These are phyloP conservation scores for Alternaria brassicae DNA, from an alignment of 2,329 filamentous ascomycete species.

Conservation along the genomic window DNA sequence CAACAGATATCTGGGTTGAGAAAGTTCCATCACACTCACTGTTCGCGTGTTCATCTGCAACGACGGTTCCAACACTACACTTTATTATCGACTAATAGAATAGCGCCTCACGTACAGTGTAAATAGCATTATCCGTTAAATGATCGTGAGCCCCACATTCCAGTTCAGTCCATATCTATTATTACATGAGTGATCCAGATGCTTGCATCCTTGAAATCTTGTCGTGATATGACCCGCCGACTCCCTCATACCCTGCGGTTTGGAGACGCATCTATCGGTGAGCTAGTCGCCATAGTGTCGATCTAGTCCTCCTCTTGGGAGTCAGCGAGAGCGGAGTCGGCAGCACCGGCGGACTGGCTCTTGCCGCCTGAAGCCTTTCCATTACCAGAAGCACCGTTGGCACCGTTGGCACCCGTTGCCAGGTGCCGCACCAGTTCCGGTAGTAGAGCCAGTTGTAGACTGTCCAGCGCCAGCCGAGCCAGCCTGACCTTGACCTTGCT, in stretches of 20 bases:
- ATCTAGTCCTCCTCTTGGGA: conserved; percentile 26
- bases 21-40: no score
- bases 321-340: conserved; percentile 23
- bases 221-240: not conserved
- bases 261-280: not conserved
- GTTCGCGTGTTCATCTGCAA: no score
- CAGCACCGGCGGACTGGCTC: conserved; percentile 3
- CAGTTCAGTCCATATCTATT: not conserved
- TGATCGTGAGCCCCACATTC: not conserved
- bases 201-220: not conserved
- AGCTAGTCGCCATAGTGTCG: not conserved
- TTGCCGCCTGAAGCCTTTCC: conserved; percentile 5
- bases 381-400: not conserved
- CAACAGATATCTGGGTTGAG: no score
- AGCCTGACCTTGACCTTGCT: not conserved
- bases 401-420: not conserved
- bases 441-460: not conserved
- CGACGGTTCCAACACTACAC: no score
- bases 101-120: not conserved
- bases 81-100: no score
- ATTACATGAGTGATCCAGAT: not conserved
- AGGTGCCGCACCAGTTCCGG: not conserved
- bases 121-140: not conserved
- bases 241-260: not conserved
- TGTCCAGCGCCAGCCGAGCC: not conserved